Percentiles rank a stretch among this genome's conserved stretches.
Evolutionary conservation across 2,329 filamentous ascomycete genomes (phyloP).

Genomic region (Trichophyton schoenleinii): DNA sequence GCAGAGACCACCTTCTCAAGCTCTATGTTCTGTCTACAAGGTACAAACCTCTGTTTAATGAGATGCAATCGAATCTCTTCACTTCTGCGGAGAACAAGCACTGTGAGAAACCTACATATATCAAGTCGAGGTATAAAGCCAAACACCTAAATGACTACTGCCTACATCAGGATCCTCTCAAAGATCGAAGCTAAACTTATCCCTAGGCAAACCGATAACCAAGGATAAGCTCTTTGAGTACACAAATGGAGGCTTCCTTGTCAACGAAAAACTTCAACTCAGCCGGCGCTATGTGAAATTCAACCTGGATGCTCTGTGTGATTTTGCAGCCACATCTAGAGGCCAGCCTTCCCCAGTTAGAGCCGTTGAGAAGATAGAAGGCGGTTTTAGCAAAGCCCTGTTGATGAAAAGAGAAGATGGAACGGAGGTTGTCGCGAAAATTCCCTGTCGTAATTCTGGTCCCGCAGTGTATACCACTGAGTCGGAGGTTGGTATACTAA

Average conservation of each 20-base stretch:
- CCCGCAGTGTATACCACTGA: constrained; percentile 20
- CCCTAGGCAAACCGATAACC: constrained; percentile 16
- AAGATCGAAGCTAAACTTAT: no score
- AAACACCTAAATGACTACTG: no score
- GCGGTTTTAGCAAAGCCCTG: constrained; percentile 24
- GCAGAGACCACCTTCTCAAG: no score
- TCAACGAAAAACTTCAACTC: constrained; percentile 17
- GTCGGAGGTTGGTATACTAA: constrained; percentile 21
- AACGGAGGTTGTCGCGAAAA: constrained; percentile 22
- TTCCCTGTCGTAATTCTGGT: constrained; percentile 22
- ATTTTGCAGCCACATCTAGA: constrained; percentile 11
- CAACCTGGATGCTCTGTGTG: constrained; percentile 17
- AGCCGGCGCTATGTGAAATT: constrained; percentile 17
- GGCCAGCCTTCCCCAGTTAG: constrained; percentile 11
- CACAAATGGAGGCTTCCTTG: constrained; percentile 21
- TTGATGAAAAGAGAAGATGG: constrained; percentile 20
- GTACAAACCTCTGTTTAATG: no score
- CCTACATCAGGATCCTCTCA: no score
- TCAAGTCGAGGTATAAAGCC: no score
- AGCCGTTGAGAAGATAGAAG: constrained; percentile 19
- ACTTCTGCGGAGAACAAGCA: no score
- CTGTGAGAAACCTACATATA: no score
- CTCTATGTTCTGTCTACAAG: no score
- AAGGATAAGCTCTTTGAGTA: constrained; percentile 18
- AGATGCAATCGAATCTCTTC: no score